phyloP scores from a whole-genome alignment of 192 early-diverging fungal genomes.

The Podochytrium sp. region DNA sequence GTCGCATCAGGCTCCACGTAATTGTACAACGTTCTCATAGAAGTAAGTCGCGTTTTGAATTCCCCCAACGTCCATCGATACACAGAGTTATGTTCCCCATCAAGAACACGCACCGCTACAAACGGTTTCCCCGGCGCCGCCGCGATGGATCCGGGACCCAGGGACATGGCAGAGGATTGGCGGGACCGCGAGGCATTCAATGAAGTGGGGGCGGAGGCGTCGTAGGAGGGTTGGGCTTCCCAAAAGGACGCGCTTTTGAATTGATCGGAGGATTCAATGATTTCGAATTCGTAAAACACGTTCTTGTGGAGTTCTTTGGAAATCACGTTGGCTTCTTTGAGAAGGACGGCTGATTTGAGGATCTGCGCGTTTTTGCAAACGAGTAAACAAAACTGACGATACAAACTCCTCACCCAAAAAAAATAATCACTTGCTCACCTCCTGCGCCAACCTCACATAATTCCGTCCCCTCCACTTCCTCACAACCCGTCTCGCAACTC shows the following conservation, averaged over 20 bases:
- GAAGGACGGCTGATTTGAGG: constrained; percentile 26
- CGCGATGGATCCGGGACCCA: neutral
- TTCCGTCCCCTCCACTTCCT: constrained; percentile 34
- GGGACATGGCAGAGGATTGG: neutral
- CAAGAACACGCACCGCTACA: constrained; percentile 23
- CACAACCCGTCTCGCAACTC: constrained; percentile 15
- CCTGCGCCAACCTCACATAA: constrained; percentile 38
- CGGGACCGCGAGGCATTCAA: neutral
- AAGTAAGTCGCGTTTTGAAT: constrained; percentile 9
- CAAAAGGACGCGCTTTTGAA: constrained; percentile 40
- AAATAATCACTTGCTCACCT: constrained; percentile 12
- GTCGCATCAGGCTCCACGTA: constrained; percentile 10
- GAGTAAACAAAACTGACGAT: neutral
- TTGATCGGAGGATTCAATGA: constrained; percentile 32
- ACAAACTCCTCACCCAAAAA: no score
- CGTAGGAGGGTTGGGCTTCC: constrained; percentile 29
- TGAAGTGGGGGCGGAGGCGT: neutral
- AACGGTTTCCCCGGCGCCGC: neutral
- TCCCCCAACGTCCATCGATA: constrained; percentile 18
- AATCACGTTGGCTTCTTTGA: constrained; percentile 93
- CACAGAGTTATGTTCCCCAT: constrained; percentile 28
- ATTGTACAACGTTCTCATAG: constrained; percentile 21
- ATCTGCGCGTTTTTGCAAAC: neutral
- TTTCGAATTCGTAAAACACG: constrained; percentile 82
- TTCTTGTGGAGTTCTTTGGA: constrained; percentile 81